Conservation (phyloP, 306 rosid genomes). For the Cercis canadensis region DNA sequence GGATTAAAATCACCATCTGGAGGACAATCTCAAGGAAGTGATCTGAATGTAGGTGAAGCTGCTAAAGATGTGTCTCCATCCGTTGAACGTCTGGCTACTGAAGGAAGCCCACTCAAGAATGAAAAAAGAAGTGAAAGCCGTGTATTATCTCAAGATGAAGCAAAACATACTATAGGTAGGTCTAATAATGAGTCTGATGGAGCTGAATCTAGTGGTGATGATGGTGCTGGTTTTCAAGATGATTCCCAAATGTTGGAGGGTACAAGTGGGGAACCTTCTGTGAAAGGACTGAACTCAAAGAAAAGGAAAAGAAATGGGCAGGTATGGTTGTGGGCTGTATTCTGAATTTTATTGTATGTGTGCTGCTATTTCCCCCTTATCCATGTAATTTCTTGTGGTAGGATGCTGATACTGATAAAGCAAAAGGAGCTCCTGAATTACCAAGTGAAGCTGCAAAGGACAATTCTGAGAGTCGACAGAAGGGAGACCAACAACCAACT, state of each 20-base stretch:
- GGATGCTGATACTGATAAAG: constrained; percentile 67
- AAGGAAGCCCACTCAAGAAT: constrained; percentile 61
- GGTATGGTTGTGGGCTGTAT: constrained; percentile 51
- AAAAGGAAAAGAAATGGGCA: constrained; percentile 87
- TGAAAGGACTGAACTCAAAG: constrained; percentile 59
- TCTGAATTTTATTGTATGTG: neutral
- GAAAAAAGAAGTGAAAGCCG: constrained; percentile 61
- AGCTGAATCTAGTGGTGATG: constrained; percentile 68
- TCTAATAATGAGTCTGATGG: constrained; percentile 73
- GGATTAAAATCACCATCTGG: constrained; percentile 47
- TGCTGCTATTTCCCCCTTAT: constrained; percentile 20
- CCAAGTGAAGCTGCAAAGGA: constrained; percentile 60
- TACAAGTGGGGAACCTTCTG: constrained; percentile 59
- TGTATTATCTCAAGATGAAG: constrained; percentile 65
- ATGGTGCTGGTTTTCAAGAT: constrained; percentile 60
- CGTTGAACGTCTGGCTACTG: constrained; percentile 52
- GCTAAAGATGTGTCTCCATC: constrained; percentile 54
- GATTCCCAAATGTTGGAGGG: constrained; percentile 66
- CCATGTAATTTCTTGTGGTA: constrained; percentile 44
- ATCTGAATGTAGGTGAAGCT: constrained; percentile 56
- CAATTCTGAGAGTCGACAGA: constrained; percentile 54
- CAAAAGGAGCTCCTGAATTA: constrained; percentile 50
- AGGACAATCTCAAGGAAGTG: constrained; percentile 55
- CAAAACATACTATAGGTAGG: constrained; percentile 54
- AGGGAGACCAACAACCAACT: constrained; percentile 60